These are phyloP conservation scores for Ceratobasidium sp. DNA, from an alignment of 1,284 basidiomycete species.

Conservation along the genomic window DNA sequence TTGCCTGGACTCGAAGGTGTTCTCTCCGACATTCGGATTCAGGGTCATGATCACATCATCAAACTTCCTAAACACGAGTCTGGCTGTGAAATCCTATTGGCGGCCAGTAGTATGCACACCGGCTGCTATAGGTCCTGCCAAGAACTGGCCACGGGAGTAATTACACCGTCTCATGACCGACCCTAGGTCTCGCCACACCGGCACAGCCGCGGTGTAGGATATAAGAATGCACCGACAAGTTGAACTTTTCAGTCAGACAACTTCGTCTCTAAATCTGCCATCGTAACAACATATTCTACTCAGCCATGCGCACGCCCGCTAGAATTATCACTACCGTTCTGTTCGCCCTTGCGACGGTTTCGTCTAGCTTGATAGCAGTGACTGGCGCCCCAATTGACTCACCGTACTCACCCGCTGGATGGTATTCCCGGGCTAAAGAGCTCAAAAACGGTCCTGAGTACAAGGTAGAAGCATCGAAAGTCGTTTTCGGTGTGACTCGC, in stretches of 20 bases:
- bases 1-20: not conserved
- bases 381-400: not conserved
- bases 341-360: not conserved
- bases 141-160: not conserved
- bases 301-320: not conserved
- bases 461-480: not conserved
- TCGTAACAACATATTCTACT: not conserved
- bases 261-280: not conserved
- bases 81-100: not conserved
- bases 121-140: not conserved
- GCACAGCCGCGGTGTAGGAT: not conserved
- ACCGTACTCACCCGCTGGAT: not conserved
- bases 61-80: not conserved
- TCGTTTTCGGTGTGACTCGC: conserved; percentile 6
- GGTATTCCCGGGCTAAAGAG: conserved; percentile 2
- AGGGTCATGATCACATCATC: not conserved
- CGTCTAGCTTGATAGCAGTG: no score
- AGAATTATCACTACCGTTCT: not conserved
- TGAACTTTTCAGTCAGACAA: not conserved
- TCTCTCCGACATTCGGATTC: not conserved
- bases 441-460: conserved; percentile 9
- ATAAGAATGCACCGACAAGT: not conserved
- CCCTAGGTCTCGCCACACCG: not conserved
- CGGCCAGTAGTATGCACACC: not conserved
- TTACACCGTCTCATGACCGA: not conserved